Conservation (phyloP, 306 rosid genomes). For the Oxytropis ochrocephala region DNA sequence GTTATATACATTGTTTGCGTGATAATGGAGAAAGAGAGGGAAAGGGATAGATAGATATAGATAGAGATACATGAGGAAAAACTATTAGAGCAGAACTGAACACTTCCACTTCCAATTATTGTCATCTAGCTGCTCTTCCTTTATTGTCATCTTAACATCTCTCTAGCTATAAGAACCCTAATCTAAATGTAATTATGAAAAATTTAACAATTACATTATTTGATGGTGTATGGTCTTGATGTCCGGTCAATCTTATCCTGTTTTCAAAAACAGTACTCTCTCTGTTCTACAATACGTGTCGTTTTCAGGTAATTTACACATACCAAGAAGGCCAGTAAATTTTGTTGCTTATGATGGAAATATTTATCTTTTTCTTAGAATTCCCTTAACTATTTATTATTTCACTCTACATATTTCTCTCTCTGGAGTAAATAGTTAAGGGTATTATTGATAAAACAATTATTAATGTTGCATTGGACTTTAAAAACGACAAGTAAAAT, state of each 20-base stretch:
- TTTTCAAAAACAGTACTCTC: no score
- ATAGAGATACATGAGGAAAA: neutral
- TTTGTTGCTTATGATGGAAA: no score
- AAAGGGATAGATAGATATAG: neutral
- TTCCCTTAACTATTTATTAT: no score
- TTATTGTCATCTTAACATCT: neutral
- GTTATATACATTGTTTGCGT: neutral
- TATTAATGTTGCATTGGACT: no score
- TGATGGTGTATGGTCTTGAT: neutral
- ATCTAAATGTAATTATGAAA: neutral
- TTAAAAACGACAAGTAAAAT: no score
- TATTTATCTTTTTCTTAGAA: no score
- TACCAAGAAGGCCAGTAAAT: no score
- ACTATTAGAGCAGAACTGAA: neutral
- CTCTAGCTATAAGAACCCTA: neutral
- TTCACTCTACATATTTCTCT: no score
- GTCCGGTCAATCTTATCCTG: neutral
- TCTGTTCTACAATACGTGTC: no score
- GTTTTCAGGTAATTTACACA: no score
- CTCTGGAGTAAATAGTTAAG: no score
- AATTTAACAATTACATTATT: neutral
- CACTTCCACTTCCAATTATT: slow-evolving; percentile 26
- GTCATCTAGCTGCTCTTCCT: neutral
- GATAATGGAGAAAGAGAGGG: neutral
- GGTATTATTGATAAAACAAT: no score